phyloP scores from a whole-genome alignment of 768 basidiomycete species.

The Rubroboletus pulcherrimus region DNA sequence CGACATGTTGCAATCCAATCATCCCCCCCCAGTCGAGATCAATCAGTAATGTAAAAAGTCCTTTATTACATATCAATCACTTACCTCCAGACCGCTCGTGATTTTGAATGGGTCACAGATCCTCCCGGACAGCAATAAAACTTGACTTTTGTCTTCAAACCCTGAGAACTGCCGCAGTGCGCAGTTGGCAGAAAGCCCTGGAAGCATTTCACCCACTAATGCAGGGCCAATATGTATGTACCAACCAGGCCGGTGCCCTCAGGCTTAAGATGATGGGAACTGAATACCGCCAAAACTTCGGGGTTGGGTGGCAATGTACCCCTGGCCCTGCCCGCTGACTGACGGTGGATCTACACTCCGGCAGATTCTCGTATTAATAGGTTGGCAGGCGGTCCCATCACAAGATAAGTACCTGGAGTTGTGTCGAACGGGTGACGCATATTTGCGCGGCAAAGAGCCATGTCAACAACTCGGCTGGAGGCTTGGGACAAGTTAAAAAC shows the following conservation, averaged over 20 bases:
- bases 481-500: not conserved
- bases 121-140: not conserved
- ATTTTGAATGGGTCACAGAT: not conserved
- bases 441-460: no score
- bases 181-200: not conserved
- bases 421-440: not conserved
- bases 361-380: not conserved
- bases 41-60: not conserved
- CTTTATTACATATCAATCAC: not conserved
- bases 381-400: not conserved
- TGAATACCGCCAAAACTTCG: no score
- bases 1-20: not conserved
- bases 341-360: not conserved
- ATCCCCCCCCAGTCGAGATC: not conserved
- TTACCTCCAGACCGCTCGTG: not conserved
- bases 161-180: not conserved
- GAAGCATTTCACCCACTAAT: not conserved
- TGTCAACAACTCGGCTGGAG: not conserved
- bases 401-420: not conserved
- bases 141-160: not conserved
- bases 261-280: no score
- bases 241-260: no score
- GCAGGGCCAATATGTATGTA: no score
- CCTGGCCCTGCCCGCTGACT: not conserved
- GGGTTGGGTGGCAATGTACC: not conserved